These are phyloP conservation scores for Trichoderma asperelloides DNA, from an alignment of 495 filamentous ascomycete species.

Conservation along the genomic window DNA sequence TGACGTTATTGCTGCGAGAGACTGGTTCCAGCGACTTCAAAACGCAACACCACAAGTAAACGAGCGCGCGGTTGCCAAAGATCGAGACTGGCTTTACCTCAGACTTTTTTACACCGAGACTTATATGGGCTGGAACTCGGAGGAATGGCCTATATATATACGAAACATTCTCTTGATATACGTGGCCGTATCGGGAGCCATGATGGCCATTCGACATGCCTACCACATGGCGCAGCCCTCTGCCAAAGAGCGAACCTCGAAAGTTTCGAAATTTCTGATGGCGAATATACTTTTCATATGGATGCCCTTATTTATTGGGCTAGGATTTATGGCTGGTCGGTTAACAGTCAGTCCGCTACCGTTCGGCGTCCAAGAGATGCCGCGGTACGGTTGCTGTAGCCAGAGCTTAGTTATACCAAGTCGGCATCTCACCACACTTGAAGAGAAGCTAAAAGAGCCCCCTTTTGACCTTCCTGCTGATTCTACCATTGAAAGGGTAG, in stretches of 20 bases:
- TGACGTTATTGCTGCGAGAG: conserved; percentile 43
- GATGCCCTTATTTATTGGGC: conserved; percentile 24
- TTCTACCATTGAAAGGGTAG: conserved; percentile 37
- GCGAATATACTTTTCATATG: conserved; percentile 14
- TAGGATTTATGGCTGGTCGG: conserved; percentile 32
- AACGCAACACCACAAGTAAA: conserved; percentile 29
- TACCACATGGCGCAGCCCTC: background rate
- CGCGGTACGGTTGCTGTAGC: conserved; percentile 40
- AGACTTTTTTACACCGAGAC: conserved; percentile 52
- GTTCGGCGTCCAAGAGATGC: conserved; percentile 38
- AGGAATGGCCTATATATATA: conserved; percentile 37
- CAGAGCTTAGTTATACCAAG: conserved; percentile 27
- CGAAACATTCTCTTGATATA: conserved; percentile 14
- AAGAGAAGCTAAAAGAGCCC: conserved; percentile 30
- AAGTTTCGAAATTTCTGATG: background rate
- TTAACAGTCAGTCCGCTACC: conserved; percentile 28
- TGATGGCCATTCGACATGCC: background rate
- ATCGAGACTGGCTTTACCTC: conserved; percentile 35
- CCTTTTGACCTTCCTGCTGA: conserved; percentile 30
- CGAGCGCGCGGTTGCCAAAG: background rate
- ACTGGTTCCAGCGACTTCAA: conserved; percentile 40
- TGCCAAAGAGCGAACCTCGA: background rate
- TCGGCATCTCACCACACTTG: conserved; percentile 32
- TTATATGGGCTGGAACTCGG: conserved; percentile 47
- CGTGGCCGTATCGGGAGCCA: background rate